Percentiles rank a stretch among this genome's conserved stretches.
These are phyloP conservation scores for Pseudoperonospora humuli DNA, from an alignment of 352 stramenopile genomes.

Conservation along the genomic window DNA sequence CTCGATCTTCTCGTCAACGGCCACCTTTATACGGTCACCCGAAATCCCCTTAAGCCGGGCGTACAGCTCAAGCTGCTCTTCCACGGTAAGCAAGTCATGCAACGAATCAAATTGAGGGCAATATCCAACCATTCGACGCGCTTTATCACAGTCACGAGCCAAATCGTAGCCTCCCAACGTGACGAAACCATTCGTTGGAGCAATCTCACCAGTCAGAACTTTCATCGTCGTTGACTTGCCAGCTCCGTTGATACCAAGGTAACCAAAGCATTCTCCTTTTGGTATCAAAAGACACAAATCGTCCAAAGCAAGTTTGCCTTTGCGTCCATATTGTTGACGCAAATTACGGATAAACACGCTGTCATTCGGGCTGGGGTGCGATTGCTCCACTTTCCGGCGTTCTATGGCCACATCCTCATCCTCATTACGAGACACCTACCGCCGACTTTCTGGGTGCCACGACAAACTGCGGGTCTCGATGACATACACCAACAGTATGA, in stretches of 20 bases:
- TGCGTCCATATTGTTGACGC: conserved; percentile 31
- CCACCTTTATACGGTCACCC: conserved; percentile 17
- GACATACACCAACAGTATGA: conserved; percentile 42
- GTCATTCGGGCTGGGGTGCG: conserved; percentile 11
- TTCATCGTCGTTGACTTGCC: conserved; percentile 83
- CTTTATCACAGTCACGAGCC: conserved; percentile 24
- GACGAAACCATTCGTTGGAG: conserved; percentile 43
- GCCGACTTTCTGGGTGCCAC: conserved; percentile 17
- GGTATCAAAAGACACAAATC: conserved; percentile 70
- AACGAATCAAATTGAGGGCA: conserved; percentile 93
- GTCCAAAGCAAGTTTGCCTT: conserved; percentile 44
- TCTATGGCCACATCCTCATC: conserved; percentile 46
- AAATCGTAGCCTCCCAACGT: conserved; percentile 45
- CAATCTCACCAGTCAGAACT: conserved; percentile 52
- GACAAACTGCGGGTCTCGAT: conserved; percentile 27
- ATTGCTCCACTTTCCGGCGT: conserved; percentile 23
- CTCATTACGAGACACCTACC: conserved; percentile 12
- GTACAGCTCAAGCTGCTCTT: conserved; percentile 89
- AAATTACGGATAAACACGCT: conserved; percentile 44
- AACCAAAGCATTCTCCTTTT: conserved; percentile 73
- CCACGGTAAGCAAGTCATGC: conserved; percentile 88
- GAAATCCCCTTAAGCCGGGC: conserved; percentile 80
- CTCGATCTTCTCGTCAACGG: conserved; percentile 51
- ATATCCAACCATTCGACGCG: conserved; percentile 69
- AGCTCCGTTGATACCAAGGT: conserved; percentile 86